Base-by-base conservation (phyloP, 1,284 basidiomycete species). In the Rhodotorula glutinis region DNA sequence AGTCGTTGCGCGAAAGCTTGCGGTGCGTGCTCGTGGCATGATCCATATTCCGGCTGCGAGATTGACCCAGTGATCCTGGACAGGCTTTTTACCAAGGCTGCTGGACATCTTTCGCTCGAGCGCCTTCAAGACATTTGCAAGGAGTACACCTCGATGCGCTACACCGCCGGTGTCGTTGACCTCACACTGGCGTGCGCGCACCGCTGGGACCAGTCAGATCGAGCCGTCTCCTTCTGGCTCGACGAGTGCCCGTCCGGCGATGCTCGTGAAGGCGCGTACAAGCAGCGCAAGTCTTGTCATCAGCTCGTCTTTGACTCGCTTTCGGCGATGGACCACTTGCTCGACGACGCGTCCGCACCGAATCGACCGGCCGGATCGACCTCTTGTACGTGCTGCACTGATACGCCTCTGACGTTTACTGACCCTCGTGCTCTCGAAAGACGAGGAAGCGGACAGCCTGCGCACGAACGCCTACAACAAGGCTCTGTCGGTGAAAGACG, bases 1-100 rank as follows among this genome's bases (percentile, higher is more conserved):
- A 87, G 63, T 87, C 84, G 81, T 82, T 96, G 47, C 84, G 84
- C 51, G 92, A 96, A 79, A 92, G 92, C 1, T 80, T 95, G 59
- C 84, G 88, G 73, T 66, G 21, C 51, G 63, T 59, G 8, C 11
- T 13, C 38, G 10, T 30, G 10, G 1, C 38, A 4, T 10, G 1
- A 43, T 33, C 17, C 23, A 2, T 13, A 33, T 33, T 10, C 3
- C 7, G 11, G 21, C 13, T 25, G 23, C 2, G 17, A n/a, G 25
- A 23, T 16, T 51, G 51, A 53, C 38, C 29, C 61, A 38, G 56
- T 38, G 44, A 27, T 47, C 29, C 41, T 30, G 13, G 21, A 7
- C 71, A 92, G 91, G 58, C 79, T 98, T 57, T 96, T 97, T 79
- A 85, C 84, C 59, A 92, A 92, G 77, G 92, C 92, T 27, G 89